Base-by-base conservation (phyloP, 164 flowering plant species). In the Dillenia turbinata region DNA sequence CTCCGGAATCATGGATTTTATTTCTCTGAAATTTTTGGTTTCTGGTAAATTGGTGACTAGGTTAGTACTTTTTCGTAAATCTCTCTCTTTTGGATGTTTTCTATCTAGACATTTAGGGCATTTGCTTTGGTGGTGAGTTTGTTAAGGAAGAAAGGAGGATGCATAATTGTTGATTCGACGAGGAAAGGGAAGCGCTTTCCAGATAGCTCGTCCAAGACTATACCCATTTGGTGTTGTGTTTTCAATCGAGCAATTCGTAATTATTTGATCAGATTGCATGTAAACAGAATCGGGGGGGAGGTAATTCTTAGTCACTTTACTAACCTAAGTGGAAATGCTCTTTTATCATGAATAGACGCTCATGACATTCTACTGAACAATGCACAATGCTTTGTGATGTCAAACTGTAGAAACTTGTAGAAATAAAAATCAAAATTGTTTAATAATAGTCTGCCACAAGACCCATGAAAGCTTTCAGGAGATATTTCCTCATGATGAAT, bases 101-200 rank as follows among this genome's bases (percentile, higher is more conserved):
- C 13, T 9, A 40, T 57, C 13, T 40, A 14, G 12, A 58, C 46
- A 52, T 2, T 7, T 15, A 63, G 5, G 9, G 24, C 33, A 55
- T 58, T 10, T 44, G 48, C 10, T 50, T 17, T 57, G 49, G 16
- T 64, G 24, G 43, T 67, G 54, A 16, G 9, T 40, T 45, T 53
- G 76, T 65, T 81, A 90, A 97, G 87, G 71, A 81, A 89, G 86
- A 84, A 73, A 64, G 96, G 97, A 65, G 98, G 99, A 5, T 87
- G 97, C 59, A 72, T 94, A 3, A 83, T 94, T 51, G 88, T 94
- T 57, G 99, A 94, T 85, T 89, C 97, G 2, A 94, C 99, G 2
- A 73, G 97, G 59, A 94, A 66, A 80, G 99, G 97, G 70, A 91
- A 94, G 80, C 72, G 95, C 9, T 94, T 94, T 84, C 99, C 99